Percentiles rank a stretch among this genome's conserved stretches.
phyloP scores from a whole-genome alignment of 2,329 filamentous ascomycete genomes.

The Sporothrix pseudoabietina region DNA sequence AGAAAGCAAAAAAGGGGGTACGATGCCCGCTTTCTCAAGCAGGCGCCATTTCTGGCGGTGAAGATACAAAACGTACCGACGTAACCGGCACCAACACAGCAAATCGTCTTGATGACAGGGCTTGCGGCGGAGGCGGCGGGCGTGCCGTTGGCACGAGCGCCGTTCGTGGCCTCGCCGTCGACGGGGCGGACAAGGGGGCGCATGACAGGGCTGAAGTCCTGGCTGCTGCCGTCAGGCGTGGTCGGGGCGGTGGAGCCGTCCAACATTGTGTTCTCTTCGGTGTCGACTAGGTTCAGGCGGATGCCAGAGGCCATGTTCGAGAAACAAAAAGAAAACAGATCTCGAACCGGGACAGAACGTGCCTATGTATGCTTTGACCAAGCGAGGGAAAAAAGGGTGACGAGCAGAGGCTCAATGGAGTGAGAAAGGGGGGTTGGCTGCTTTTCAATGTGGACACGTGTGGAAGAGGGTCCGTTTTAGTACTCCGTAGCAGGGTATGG shows the following conservation, averaged over 20 bases:
- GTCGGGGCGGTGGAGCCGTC: constrained; percentile 48
- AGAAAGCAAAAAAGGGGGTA: not conserved
- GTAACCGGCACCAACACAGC: constrained; percentile 75
- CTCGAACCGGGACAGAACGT: not conserved
- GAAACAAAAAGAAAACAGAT: not conserved
- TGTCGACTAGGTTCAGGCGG: constrained; percentile 26
- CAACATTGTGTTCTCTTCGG: constrained; percentile 39
- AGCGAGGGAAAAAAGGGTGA: not conserved
- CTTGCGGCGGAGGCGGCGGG: not conserved
- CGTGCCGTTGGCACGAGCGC: constrained; percentile 1
- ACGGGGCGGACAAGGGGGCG: constrained; percentile 38
- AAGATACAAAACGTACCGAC: constrained; percentile 58
- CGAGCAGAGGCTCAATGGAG: constrained; percentile 7
- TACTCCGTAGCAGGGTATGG: constrained; percentile 9
- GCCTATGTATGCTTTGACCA: constrained; percentile 8
- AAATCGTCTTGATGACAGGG: constrained; percentile 59
- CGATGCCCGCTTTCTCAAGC: not conserved
- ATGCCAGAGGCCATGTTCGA: constrained; percentile 22
- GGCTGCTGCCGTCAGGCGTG: constrained; percentile 47
- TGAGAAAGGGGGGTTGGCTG: not conserved
- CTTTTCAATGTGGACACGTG: constrained; percentile 31
- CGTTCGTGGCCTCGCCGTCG: constrained; percentile 24
- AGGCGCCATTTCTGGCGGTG: not conserved
- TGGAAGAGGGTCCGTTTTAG: constrained; percentile 20
- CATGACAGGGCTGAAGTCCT: constrained; percentile 48